Conservation (phyloP, 148 eudicot genomes). For the Amaranthus hypochondriacus region DNA sequence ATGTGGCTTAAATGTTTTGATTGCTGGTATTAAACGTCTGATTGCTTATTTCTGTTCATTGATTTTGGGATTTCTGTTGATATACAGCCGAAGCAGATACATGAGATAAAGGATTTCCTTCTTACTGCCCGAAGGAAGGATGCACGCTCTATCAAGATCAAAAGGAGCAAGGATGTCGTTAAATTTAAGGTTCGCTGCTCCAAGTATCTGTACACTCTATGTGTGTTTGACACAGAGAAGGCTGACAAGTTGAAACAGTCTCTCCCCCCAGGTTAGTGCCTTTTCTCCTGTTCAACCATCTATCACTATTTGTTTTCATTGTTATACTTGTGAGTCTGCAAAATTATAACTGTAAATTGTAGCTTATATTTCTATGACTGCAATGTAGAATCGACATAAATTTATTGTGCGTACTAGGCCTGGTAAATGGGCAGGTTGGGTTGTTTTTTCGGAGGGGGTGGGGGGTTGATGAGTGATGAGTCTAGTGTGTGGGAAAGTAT, state of each 20-base stretch:
- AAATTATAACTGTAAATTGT: background rate
- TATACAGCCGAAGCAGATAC: conserved; percentile 44
- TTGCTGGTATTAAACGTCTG: background rate
- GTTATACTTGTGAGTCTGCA: background rate
- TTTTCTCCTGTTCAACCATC: background rate
- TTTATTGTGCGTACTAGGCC: no score
- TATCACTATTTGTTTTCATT: background rate
- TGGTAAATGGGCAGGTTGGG: no score
- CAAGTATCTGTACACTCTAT: conserved; percentile 39
- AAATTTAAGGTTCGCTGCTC: conserved; percentile 38
- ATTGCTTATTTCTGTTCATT: background rate
- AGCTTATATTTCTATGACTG: background rate
- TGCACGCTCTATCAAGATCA: conserved; percentile 56
- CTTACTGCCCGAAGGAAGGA: conserved; percentile 55
- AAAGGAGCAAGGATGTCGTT: conserved; percentile 44
- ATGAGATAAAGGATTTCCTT: conserved; percentile 58
- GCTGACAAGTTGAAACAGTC: conserved; percentile 42
- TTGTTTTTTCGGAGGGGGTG: no score
- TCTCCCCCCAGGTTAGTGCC: conserved; percentile 30
- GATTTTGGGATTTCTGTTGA: background rate
- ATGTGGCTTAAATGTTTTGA: background rate
- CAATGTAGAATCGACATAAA: background rate
- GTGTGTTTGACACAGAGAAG: conserved; percentile 38
- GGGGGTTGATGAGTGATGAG: no score
- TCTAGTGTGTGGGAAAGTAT: no score